Percentiles rank a stretch among this genome's conserved stretches.
These are phyloP conservation scores for Saturnispora hagleri DNA, from an alignment of 805 yeast genomes.

Conservation along the genomic window DNA sequence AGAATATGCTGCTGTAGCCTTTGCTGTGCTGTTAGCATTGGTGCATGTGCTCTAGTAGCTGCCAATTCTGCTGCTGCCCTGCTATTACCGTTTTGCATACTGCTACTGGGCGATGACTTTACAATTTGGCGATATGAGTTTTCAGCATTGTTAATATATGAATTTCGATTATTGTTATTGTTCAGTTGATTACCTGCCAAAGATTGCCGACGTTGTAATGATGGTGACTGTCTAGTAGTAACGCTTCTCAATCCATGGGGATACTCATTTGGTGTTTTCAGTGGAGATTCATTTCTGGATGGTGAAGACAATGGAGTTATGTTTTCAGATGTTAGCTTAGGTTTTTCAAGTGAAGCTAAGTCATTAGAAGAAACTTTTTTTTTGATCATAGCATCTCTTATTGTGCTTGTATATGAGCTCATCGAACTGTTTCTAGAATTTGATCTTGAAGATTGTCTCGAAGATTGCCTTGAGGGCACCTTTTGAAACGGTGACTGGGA, in stretches of 20 bases:
- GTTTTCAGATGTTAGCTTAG: not conserved
- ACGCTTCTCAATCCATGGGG: not conserved
- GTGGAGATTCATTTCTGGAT: not conserved
- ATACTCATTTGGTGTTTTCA: not conserved
- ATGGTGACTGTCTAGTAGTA: slow-evolving; percentile 1
- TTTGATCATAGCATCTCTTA: not conserved
- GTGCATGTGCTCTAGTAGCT: slow-evolving; percentile 12
- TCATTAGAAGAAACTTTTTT: not conserved
- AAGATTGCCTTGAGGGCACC: not conserved
- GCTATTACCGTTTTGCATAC: not conserved
- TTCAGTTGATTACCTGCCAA: not conserved
- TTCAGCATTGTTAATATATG: not conserved
- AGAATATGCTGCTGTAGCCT: slow-evolving; percentile 29
- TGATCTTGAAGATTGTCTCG: not conserved
- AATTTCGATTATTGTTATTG: not conserved
- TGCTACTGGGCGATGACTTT: not conserved
- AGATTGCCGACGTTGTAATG: slow-evolving; percentile 2
- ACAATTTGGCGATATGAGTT: not conserved
- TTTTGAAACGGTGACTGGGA: slow-evolving; percentile 2
- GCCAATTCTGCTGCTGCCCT: slow-evolving; percentile 16
- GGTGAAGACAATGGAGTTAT: slow-evolving; percentile 4
- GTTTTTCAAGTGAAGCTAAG: not conserved
- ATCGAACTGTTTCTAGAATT: not conserved
- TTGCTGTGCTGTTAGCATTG: slow-evolving; percentile 27
- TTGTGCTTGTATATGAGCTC: not conserved